Evolutionary conservation across 192 early-diverging fungal species (phyloP).

Genomic region (Coemansia sp.): DNA sequence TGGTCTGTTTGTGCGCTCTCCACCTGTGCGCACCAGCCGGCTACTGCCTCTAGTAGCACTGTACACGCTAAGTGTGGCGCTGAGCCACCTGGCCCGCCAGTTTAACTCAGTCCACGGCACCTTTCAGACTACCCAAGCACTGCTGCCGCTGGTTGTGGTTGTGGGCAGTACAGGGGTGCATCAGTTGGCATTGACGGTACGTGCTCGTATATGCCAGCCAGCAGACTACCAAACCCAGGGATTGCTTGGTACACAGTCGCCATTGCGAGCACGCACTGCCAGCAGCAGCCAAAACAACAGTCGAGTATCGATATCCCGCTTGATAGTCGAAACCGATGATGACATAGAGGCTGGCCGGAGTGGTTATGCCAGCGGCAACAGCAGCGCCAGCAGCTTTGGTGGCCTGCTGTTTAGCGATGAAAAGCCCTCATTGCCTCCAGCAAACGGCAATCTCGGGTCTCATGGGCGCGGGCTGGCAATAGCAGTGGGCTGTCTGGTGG

Average conservation of each 20-base stretch:
- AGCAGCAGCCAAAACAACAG: conserved; percentile 5
- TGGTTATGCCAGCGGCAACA: conserved; percentile 5
- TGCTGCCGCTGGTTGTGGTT: conserved; percentile 21
- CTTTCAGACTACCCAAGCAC: conserved; percentile 17
- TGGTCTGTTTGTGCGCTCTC: conserved; percentile 21
- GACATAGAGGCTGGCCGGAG: neutral
- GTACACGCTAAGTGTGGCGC: conserved; percentile 9
- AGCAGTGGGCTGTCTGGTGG: conserved; percentile 4
- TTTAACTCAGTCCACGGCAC: conserved; percentile 29
- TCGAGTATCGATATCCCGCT: neutral
- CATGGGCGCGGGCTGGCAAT: conserved; percentile 1
- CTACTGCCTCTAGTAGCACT: conserved; percentile 27
- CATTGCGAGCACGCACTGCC: too few species aligned
- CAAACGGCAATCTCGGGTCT: neutral
- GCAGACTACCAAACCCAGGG: too few species aligned
- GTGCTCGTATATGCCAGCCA: too few species aligned
- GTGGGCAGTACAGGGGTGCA: conserved; percentile 1
- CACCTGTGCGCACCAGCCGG: conserved; percentile 13
- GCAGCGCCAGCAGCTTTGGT: conserved; percentile 10
- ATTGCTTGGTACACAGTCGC: too few species aligned
- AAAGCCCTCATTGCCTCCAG: neutral
- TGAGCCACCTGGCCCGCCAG: conserved; percentile 15
- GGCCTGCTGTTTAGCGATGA: neutral
- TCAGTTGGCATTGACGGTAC: neutral
- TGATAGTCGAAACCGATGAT: neutral